These are phyloP conservation scores for Sugiyamaella boreocaroliniensis DNA, from an alignment of 805 yeast species.

Conservation along the genomic window DNA sequence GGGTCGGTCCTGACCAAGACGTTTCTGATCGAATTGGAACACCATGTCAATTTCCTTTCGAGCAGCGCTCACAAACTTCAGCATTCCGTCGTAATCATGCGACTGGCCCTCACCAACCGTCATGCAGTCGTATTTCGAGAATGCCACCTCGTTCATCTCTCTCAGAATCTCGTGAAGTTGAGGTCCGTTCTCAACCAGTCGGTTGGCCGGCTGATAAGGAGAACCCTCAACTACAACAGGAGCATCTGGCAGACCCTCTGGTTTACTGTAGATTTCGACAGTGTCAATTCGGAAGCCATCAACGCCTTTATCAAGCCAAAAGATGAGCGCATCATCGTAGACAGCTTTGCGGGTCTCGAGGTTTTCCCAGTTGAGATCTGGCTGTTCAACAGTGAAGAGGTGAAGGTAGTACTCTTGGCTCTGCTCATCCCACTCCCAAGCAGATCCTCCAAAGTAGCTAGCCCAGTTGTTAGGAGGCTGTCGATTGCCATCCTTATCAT, in stretches of 20 bases:
- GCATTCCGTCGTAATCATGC: slow-evolving; percentile 38
- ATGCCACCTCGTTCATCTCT: slow-evolving; percentile 41
- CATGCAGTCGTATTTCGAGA: slow-evolving; percentile 44
- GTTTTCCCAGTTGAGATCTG: slow-evolving; percentile 61
- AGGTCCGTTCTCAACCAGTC: slow-evolving; percentile 41
- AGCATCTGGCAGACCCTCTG: slow-evolving; percentile 41
- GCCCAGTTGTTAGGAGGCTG: slow-evolving; percentile 55
- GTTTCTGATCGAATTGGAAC: slow-evolving; percentile 29
- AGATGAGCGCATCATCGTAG: slow-evolving; percentile 42
- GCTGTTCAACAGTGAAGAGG: slow-evolving; percentile 48
- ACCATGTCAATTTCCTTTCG: slow-evolving; percentile 34
- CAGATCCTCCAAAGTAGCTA: slow-evolving; percentile 47
- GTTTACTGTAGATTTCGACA: slow-evolving; percentile 48
- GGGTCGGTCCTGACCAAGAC: slow-evolving; percentile 2
- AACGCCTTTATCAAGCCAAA: slow-evolving; percentile 51
- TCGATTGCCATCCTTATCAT: slow-evolving; percentile 41
- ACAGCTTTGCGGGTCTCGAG: slow-evolving; percentile 33
- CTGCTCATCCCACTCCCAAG: slow-evolving; percentile 52
- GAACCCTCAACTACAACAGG: slow-evolving; percentile 39
- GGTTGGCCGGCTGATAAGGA: slow-evolving; percentile 37
- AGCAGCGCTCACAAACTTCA: slow-evolving; percentile 11
- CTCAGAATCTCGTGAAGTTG: slow-evolving; percentile 52
- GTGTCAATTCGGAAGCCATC: slow-evolving; percentile 57
- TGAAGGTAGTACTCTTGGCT: slow-evolving; percentile 52
- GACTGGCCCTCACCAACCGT: slow-evolving; percentile 48